phyloP scores from a whole-genome alignment of 2,329 filamentous ascomycete species.

The Elsinoe ampelina region DNA sequence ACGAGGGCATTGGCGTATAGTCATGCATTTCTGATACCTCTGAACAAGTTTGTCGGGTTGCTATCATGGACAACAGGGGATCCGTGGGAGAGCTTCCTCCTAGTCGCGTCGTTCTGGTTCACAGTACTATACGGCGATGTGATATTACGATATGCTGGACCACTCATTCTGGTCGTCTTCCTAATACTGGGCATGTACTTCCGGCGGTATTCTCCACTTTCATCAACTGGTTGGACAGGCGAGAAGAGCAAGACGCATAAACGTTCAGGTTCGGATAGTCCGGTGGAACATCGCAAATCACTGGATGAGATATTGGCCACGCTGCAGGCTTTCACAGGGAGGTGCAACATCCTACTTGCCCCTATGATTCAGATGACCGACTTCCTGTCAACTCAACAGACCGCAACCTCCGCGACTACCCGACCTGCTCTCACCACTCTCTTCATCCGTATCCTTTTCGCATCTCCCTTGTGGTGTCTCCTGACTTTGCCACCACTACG shows the following conservation, averaged over 20 bases:
- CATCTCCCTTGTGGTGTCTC: slow-evolving; percentile 79
- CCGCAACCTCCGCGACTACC: slow-evolving; percentile 85
- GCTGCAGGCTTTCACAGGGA: slow-evolving; percentile 76
- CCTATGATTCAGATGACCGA: slow-evolving; percentile 83
- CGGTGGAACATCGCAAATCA: slow-evolving; percentile 67
- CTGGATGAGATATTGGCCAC: slow-evolving; percentile 96
- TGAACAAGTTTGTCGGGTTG: slow-evolving; percentile 77
- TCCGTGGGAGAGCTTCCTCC: slow-evolving; percentile 91
- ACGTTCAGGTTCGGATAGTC: slow-evolving; percentile 47
- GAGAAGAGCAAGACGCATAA: slow-evolving; percentile 49
- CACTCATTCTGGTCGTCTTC: slow-evolving; percentile 66
- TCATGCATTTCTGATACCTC: slow-evolving; percentile 81
- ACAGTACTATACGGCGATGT: slow-evolving; percentile 76
- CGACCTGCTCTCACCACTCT: slow-evolving; percentile 80
- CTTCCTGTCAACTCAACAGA: slow-evolving; percentile 74
- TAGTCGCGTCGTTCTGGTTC: slow-evolving; percentile 80
- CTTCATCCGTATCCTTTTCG: slow-evolving; percentile 77
- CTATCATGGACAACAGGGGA: slow-evolving; percentile 91
- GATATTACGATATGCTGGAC: slow-evolving; percentile 72
- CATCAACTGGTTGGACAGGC: slow-evolving; percentile 68
- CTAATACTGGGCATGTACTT: slow-evolving; percentile 91
- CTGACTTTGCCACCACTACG: slow-evolving; percentile 74
- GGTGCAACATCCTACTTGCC: slow-evolving; percentile 86
- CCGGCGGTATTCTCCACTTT: slow-evolving; percentile 78
- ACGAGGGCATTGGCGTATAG: slow-evolving; percentile 91